phyloP scores from a whole-genome alignment of 371 early-diverging fungal genomes.

The Rhizopus microsporus region DNA sequence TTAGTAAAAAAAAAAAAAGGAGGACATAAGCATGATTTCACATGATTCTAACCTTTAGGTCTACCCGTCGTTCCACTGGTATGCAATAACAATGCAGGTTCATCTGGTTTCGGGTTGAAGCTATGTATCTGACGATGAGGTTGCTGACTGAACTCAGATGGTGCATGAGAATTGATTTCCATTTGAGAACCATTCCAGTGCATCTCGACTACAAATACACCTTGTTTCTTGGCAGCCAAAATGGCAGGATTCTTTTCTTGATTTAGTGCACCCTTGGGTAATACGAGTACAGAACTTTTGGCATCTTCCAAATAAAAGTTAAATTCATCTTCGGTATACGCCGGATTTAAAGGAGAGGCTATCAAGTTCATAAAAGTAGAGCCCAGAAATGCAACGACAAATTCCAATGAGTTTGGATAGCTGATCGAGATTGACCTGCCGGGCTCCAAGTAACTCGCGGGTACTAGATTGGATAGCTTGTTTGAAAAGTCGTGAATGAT shows the following conservation, averaged over 20 bases:
- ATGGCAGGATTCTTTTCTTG: slow-evolving; percentile 58
- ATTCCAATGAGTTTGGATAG: slow-evolving; percentile 73
- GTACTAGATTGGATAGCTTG: slow-evolving; percentile 32
- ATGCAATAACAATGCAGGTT: slow-evolving; percentile 76
- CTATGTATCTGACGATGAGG: slow-evolving; percentile 16
- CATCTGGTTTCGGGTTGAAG: slow-evolving; percentile 50
- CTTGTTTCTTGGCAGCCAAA: slow-evolving; percentile 61
- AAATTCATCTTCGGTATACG: slow-evolving; percentile 73
- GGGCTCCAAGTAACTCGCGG: slow-evolving; percentile 37
- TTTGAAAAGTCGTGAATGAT: slow-evolving; percentile 41
- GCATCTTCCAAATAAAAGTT: slow-evolving; percentile 82
- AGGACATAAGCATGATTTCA: background rate
- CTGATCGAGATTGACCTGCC: slow-evolving; percentile 73
- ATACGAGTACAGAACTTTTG: slow-evolving; percentile 62
- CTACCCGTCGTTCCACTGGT: slow-evolving; percentile 85
- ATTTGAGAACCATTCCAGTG: slow-evolving; percentile 50
- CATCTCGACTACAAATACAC: slow-evolving; percentile 56
- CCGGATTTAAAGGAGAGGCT: slow-evolving; percentile 80
- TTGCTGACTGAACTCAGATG: slow-evolving; percentile 6
- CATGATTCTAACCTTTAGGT: slow-evolving; percentile 63
- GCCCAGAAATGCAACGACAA: slow-evolving; percentile 71
- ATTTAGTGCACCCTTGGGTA: slow-evolving; percentile 54
- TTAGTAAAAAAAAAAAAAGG: background rate
- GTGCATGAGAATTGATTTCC: slow-evolving; percentile 29
- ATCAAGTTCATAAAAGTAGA: slow-evolving; percentile 62